phyloP scores from a whole-genome alignment of 148 eudicot species.

The Rhododendron henanense region DNA sequence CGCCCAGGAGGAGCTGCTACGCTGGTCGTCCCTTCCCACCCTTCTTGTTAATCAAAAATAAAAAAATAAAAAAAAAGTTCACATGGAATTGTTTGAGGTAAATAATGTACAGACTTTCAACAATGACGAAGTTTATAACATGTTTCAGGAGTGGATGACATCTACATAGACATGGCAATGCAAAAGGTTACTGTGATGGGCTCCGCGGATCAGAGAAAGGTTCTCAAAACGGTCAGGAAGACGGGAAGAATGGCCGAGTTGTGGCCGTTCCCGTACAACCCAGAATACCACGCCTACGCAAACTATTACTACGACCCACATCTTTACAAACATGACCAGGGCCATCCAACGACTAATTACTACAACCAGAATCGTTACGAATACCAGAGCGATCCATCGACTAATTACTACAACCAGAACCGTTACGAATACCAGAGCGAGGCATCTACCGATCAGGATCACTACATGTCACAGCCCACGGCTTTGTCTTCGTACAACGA shows the following conservation, averaged over 20 bases:
- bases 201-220: constrained; percentile 38
- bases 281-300: constrained; percentile 29
- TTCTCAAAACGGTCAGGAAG: constrained; percentile 45
- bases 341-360: not conserved
- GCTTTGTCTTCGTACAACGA: not conserved
- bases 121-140: not conserved
- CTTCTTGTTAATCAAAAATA: too few relatives aligned
- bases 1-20: too few relatives aligned
- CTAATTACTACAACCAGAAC: not conserved
- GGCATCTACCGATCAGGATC: too few relatives aligned
- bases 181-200: constrained; percentile 73
- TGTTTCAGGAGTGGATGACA: constrained; percentile 45
- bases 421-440: not conserved
- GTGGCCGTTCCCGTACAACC: constrained; percentile 59
- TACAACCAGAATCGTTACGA: not conserved
- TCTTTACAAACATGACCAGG: not conserved
- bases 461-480: too few relatives aligned
- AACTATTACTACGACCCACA: constrained; percentile 16
- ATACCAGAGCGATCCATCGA: not conserved
- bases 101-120: too few relatives aligned
- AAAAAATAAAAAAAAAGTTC: too few relatives aligned
- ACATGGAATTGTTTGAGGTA: too few relatives aligned
- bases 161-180: constrained; percentile 54
- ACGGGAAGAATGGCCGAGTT: constrained; percentile 58
- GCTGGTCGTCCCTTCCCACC: too few relatives aligned